Conservation (phyloP, 352 stramenopile genomes). For the Pythium folliculosum region DNA sequence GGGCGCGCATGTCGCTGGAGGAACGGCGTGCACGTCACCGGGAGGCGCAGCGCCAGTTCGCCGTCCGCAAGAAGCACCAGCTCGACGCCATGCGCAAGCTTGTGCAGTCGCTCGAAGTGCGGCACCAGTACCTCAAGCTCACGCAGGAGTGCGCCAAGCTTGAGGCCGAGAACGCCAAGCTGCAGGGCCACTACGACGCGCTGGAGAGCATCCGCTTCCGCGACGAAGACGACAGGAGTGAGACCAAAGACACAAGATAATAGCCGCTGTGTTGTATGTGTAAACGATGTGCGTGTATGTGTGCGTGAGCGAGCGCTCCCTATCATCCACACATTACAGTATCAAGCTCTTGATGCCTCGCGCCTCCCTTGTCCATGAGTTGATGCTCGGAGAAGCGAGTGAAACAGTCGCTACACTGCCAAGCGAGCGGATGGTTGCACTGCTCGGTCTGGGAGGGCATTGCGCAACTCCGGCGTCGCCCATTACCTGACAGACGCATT, state of each 20-base stretch:
- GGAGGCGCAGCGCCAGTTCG: constrained; percentile 9
- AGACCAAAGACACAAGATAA: background rate
- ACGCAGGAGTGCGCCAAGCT: background rate
- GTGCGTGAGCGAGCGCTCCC: too few relatives aligned
- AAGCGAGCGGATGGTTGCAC: too few relatives aligned
- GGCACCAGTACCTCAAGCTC: background rate
- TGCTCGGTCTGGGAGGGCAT: too few relatives aligned
- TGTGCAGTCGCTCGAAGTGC: background rate
- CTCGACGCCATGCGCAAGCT: constrained; percentile 3
- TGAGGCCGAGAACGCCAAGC: constrained; percentile 1
- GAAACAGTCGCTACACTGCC: too few relatives aligned
- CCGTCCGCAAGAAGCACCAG: constrained; percentile 4
- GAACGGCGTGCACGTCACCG: constrained; percentile 1
- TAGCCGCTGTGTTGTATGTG: background rate
- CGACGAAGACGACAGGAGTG: background rate
- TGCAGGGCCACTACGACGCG: background rate
- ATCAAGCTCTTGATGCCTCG: too few relatives aligned
- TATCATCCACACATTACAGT: too few relatives aligned
- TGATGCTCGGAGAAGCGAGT: too few relatives aligned
- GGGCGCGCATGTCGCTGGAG: background rate
- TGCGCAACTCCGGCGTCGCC: too few relatives aligned
- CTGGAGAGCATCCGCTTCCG: background rate
- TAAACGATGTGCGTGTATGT: background rate
- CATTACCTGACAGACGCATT: too few relatives aligned
- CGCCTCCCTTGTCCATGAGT: too few relatives aligned